phyloP scores from a whole-genome alignment of 495 filamentous ascomycete genomes.

The Aspergillus nidulans region DNA sequence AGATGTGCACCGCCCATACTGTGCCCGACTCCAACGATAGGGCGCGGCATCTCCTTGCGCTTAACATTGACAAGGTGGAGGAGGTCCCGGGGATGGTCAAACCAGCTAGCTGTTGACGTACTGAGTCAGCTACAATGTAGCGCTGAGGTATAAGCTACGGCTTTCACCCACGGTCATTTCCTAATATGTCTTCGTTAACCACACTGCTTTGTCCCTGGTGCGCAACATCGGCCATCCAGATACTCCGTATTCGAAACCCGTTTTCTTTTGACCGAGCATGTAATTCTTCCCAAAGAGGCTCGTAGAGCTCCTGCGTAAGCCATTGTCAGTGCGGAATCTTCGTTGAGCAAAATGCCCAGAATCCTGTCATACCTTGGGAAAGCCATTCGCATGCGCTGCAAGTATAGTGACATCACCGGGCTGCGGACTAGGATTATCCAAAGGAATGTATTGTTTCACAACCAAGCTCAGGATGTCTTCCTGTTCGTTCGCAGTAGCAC shows the following conservation, averaged over 20 bases:
- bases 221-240: slow-evolving; percentile 83
- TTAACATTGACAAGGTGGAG: slow-evolving; percentile 84
- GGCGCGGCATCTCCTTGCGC: slow-evolving; percentile 75
- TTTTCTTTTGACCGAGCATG: slow-evolving; percentile 45
- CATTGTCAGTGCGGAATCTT: neutral
- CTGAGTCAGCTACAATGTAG: slow-evolving; percentile 5
- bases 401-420: slow-evolving; percentile 79
- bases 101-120: slow-evolving; percentile 63
- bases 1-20: slow-evolving; percentile 76
- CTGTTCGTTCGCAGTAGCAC: slow-evolving; percentile 56
- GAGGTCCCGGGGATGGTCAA: slow-evolving; percentile 82
- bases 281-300: slow-evolving; percentile 81
- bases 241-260: slow-evolving; percentile 67
- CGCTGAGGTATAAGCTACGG: neutral
- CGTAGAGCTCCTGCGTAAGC: slow-evolving; percentile 67
- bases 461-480: slow-evolving; percentile 60
- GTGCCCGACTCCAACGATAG: slow-evolving; percentile 87
- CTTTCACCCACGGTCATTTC: slow-evolving; percentile 66
- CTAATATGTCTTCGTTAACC: slow-evolving; percentile 67
- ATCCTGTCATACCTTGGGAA: slow-evolving; percentile 62
- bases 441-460: slow-evolving; percentile 80
- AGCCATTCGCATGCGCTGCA: slow-evolving; percentile 80
- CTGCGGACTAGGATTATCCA: slow-evolving; percentile 57
- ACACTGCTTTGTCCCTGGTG: slow-evolving; percentile 72
- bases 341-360: slow-evolving; percentile 2